Base-by-base conservation (phyloP, 2,329 filamentous ascomycete species). In the Aspergillus eucalypticola region DNA sequence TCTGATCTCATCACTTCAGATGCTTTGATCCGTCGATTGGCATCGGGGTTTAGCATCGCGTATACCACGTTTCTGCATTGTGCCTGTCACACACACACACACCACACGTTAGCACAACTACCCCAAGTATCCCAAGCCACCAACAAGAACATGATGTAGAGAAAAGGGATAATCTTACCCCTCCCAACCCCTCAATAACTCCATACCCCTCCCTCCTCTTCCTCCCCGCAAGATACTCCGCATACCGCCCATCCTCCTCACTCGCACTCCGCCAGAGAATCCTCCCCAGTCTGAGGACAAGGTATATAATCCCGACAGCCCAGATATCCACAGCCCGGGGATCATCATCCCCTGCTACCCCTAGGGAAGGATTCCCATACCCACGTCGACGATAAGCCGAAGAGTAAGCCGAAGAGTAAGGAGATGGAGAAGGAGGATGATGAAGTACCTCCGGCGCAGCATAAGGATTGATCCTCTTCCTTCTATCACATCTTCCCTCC, bases 381-480 rank as follows among this genome's bases (percentile, higher is more conserved):
- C 46, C 13, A 48, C n/a, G 38, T 19, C 17, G 15, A 42, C 15
- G 8, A 17, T 42, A n/a, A 17, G 19, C 10, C 19, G 19, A 21
- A 13, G 41, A 10, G 21, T 5, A 5, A 17, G 17, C 8, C 17
- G 17, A 19, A 13, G 41, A 17, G 21, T 23, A 25, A 2, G 3
- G 32, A 35, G 10, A 32, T 11, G 4, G 0, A 13, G 32, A 6
- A 5, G 1, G 13, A 32, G 4, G 4, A 5, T 10, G 4, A 5
- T 10, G 11, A 15, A 59, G 56, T n/a, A 56, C 61, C 75, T 97
- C 93, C 0, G 93, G 93, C 0, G 93, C 92, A 54, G 94, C 89
- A 69, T 96, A 97, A 51, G 92, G 87, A 1, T 90, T 86, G 10
- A 92, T 96, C 17, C 19, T 21, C 11, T 92, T 96, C 10, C 32